Evolutionary conservation across 2,329 filamentous ascomycete species (phyloP).

Genomic region (Bipolaris sorokiniana): DNA sequence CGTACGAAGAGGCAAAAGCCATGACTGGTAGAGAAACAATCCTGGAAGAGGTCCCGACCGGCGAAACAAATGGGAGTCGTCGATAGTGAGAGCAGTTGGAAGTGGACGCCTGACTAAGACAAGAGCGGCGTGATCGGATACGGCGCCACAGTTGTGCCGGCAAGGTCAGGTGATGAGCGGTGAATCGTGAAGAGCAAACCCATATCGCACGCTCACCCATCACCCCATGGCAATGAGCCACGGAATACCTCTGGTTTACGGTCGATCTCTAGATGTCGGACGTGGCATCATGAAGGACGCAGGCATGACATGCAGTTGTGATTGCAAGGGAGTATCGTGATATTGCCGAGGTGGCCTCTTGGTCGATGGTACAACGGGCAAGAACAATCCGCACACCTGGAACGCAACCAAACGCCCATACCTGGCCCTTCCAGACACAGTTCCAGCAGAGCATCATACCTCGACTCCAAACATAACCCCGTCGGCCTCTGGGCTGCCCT

Average conservation of each 20-base stretch:
- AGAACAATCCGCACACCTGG: constrained; percentile 15
- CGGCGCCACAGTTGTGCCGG: neutral
- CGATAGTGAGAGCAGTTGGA: neutral
- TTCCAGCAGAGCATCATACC: neutral
- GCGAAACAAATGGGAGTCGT: neutral
- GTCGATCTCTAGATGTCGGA: constrained; percentile 9
- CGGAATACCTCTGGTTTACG: neutral
- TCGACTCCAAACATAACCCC: constrained; percentile 1
- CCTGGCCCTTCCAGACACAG: constrained; percentile 7
- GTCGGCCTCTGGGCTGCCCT: neutral
- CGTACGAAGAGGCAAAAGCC: neutral
- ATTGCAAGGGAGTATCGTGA: constrained; percentile 11
- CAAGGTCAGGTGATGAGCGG: neutral
- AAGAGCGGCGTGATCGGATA: neutral
- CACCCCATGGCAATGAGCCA: neutral
- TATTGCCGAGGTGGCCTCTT: constrained; percentile 18
- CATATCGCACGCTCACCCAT: neutral
- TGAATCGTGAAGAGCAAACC: neutral
- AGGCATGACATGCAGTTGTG: constrained; percentile 24
- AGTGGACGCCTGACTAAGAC: neutral
- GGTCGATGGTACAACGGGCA: constrained; percentile 14
- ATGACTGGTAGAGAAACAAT: neutral
- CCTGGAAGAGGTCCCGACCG: neutral
- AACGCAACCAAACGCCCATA: constrained; percentile 17
- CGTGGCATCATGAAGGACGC: constrained; percentile 2